These are phyloP conservation scores for Copromyces sp. DNA, from an alignment of 495 filamentous ascomycete species.

Conservation along the genomic window DNA sequence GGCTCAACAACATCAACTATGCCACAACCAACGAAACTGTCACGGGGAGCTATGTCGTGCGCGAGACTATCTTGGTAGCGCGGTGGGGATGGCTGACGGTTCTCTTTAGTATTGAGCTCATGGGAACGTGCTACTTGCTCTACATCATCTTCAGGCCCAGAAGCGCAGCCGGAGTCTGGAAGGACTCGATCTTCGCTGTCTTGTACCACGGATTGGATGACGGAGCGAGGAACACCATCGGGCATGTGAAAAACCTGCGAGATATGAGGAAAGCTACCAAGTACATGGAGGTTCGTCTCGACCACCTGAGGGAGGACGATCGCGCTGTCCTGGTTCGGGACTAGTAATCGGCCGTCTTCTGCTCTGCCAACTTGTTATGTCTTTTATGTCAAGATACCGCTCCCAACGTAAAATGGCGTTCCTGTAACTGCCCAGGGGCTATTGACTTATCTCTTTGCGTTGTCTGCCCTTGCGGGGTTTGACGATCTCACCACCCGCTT, in stretches of 20 bases:
- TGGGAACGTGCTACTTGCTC: neutral
- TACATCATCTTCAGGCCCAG: neutral
- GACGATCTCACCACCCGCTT: too few relatives aligned
- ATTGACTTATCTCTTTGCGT: too few relatives aligned
- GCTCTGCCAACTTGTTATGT: too few relatives aligned
- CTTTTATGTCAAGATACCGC: too few relatives aligned
- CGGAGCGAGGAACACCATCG: neutral
- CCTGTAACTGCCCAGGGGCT: too few relatives aligned
- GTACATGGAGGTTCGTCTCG: neutral
- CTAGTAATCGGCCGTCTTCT: too few relatives aligned
- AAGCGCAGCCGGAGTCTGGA: neutral
- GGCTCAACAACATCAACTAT: neutral
- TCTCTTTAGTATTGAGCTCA: neutral
- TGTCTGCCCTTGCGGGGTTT: too few relatives aligned
- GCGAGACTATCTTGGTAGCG: neutral
- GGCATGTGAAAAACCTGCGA: neutral
- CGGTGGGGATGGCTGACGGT: neutral
- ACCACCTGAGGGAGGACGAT: neutral
- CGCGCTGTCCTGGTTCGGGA: neutral
- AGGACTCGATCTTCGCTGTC: neutral
- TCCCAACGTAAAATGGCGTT: too few relatives aligned
- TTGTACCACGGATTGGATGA: neutral
- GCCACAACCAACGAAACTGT: neutral
- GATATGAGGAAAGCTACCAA: neutral
- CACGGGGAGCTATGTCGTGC: neutral